Conservation (phyloP, 2,329 filamentous ascomycete genomes). For the Fusarium sp. region DNA sequence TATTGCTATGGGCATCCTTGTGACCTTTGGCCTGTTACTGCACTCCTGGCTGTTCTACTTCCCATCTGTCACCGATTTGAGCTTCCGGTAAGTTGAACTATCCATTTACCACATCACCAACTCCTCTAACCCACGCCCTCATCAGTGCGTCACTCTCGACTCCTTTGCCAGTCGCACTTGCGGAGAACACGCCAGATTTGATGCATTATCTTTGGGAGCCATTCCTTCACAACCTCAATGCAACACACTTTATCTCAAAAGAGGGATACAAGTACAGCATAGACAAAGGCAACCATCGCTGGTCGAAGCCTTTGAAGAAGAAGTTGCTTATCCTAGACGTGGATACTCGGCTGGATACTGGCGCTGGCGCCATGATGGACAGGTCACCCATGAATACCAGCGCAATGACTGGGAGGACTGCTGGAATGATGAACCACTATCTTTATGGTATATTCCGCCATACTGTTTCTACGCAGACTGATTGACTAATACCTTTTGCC, state of each 20-base stretch:
- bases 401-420: slow-evolving; percentile 39
- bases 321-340: slow-evolving; percentile 43
- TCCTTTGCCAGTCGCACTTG: not conserved
- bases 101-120: not conserved
- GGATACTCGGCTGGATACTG: slow-evolving; percentile 31
- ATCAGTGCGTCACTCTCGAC: not conserved
- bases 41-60: slow-evolving; percentile 25
- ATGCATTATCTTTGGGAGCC: slow-evolving; percentile 35
- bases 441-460: slow-evolving; percentile 32
- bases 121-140: not conserved
- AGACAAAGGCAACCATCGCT: slow-evolving; percentile 11
- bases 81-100: slow-evolving; percentile 4
- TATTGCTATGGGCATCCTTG: slow-evolving; percentile 16
- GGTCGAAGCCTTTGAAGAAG: slow-evolving; percentile 34
- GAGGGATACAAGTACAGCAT: slow-evolving; percentile 40
- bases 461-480: accelerated
- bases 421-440: slow-evolving; percentile 42
- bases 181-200: slow-evolving; percentile 17
- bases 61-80: not conserved
- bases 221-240: slow-evolving; percentile 35
- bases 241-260: not conserved
- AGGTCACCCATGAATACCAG: slow-evolving; percentile 17
- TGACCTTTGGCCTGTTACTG: slow-evolving; percentile 5
- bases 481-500: not conserved
- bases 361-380: slow-evolving; percentile 35